These are phyloP conservation scores for Aspergillus cavernicola DNA, from an alignment of 495 filamentous ascomycete genomes.

Conservation along the genomic window DNA sequence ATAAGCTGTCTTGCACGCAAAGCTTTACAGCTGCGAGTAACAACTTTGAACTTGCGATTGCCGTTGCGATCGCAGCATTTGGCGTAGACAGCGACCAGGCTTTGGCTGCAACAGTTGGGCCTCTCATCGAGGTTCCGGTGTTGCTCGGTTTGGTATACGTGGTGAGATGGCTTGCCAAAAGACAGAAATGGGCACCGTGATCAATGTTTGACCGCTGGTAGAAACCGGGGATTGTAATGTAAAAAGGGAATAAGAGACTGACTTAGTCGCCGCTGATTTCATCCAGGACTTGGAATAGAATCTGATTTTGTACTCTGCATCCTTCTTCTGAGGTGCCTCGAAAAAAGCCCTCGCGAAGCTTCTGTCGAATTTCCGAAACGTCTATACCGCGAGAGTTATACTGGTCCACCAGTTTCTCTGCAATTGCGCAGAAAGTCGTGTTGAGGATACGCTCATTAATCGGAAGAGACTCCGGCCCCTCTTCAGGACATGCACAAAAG, in stretches of 20 bases:
- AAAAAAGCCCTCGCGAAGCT: conserved; percentile 36
- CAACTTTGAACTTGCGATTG: conserved; percentile 93
- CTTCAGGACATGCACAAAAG: conserved; percentile 29
- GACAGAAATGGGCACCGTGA: conserved; percentile 17
- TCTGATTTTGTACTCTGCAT: conserved; percentile 41
- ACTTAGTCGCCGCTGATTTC: conserved; percentile 37
- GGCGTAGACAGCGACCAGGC: conserved; percentile 80
- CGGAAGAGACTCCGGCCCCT: conserved; percentile 13
- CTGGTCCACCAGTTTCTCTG: conserved; percentile 36
- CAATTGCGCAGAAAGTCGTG: conserved; percentile 41
- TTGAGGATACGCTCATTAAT: conserved; percentile 30
- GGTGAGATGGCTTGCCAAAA: conserved; percentile 53
- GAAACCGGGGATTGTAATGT: neutral
- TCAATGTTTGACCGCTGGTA: neutral
- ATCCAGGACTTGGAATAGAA: conserved; percentile 43
- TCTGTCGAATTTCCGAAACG: conserved; percentile 31
- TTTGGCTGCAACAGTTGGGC: conserved; percentile 84
- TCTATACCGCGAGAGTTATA: conserved; percentile 40
- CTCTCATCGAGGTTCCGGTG: conserved; percentile 88
- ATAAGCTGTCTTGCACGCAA: conserved; percentile 70
- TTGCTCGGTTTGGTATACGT: conserved; percentile 78
- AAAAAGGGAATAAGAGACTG: neutral
- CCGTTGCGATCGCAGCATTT: conserved; percentile 82
- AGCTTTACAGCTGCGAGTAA: conserved; percentile 94
- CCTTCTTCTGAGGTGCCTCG: conserved; percentile 30